Percentiles rank a stretch among this genome's conserved stretches.
phyloP scores from a whole-genome alignment of 306 rosid species.

The Prunus davidiana region DNA sequence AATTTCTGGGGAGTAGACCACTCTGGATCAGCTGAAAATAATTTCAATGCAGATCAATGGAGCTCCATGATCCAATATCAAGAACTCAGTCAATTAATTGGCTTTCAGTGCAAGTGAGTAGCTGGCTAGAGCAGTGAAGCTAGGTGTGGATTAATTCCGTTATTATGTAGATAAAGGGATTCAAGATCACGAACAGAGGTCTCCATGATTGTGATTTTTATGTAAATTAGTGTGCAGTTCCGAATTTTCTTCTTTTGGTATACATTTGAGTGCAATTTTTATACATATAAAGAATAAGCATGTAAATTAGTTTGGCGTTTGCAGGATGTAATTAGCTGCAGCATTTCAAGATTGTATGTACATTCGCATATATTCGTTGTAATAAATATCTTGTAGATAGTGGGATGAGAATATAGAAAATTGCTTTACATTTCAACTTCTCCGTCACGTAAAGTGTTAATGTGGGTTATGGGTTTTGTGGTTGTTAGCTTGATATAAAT shows the following conservation, averaged over 20 bases:
- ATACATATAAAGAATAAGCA: not conserved
- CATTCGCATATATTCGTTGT: not conserved
- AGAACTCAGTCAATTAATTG: slow-evolving; percentile 13
- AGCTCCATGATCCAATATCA: slow-evolving; percentile 20
- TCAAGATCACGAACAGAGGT: not conserved
- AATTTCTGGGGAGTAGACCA: slow-evolving; percentile 15
- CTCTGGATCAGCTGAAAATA: slow-evolving; percentile 20
- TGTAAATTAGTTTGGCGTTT: slow-evolving; percentile 5
- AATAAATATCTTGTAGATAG: too few relatives aligned
- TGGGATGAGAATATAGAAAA: not conserved
- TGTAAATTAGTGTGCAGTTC: not conserved
- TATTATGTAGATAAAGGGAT: not conserved
- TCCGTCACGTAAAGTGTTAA: too few relatives aligned
- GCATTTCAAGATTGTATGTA: not conserved
- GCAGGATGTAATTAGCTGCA: not conserved
- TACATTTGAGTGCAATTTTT: not conserved
- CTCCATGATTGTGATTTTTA: not conserved
- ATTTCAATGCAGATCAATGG: slow-evolving; percentile 37
- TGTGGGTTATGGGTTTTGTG: too few relatives aligned
- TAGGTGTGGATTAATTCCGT: not conserved
- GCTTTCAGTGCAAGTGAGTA: slow-evolving; percentile 1
- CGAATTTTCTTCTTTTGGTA: too few relatives aligned
- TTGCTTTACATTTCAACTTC: too few relatives aligned
- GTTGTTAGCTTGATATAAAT: too few relatives aligned
- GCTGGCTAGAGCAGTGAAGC: not conserved